These are phyloP conservation scores for Rosa hybrid DNA, from an alignment of 331 rosid species.

Conservation along the genomic window DNA sequence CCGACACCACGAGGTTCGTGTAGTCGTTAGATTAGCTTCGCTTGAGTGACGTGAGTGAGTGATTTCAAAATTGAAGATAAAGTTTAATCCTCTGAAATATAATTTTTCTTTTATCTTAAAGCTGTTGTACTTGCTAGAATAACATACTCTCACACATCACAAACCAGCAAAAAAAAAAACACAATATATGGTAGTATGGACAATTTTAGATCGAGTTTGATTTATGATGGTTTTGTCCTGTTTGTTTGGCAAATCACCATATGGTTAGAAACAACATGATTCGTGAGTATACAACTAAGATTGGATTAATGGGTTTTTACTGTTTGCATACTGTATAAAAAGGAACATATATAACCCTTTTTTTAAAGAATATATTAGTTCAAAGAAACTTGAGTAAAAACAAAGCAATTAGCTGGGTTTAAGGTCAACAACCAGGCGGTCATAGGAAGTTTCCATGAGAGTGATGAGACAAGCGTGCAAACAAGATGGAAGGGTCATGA, in stretches of 20 bases:
- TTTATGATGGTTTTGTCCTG: background rate
- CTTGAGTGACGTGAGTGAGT: background rate
- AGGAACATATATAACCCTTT: background rate
- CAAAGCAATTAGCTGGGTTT: background rate
- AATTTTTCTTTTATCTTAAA: no score
- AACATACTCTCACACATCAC: no score
- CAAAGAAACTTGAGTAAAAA: background rate
- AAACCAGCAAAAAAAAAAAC: background rate
- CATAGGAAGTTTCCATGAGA: slow-evolving; percentile 23
- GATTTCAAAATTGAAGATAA: no score
- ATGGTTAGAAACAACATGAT: background rate
- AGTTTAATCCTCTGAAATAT: no score
- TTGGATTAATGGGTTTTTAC: background rate
- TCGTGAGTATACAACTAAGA: background rate
- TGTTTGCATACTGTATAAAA: background rate
- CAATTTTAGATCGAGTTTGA: background rate
- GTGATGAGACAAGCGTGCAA: slow-evolving; percentile 15
- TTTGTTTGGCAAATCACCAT: background rate
- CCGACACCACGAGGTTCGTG: background rate
- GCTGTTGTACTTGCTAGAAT: no score
- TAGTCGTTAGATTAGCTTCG: background rate
- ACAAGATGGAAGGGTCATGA: slow-evolving; percentile 19
- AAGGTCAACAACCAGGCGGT: background rate
- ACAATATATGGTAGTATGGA: background rate
- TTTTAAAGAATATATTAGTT: background rate